These are phyloP conservation scores for Rosa multiflora DNA, from an alignment of 306 rosid genomes.

Conservation along the genomic window DNA sequence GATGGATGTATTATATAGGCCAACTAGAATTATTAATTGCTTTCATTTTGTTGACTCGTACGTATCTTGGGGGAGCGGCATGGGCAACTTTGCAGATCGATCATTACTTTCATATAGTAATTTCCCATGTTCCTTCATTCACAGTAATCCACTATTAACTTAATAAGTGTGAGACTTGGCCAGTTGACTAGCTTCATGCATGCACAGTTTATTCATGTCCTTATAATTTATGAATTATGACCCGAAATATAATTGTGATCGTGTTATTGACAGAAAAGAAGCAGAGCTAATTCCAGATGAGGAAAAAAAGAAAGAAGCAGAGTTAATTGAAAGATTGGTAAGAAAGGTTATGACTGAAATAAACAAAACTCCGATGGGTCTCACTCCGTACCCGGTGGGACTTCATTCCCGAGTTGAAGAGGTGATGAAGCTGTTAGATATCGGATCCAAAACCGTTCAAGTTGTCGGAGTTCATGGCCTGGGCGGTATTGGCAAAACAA, in stretches of 20 bases:
- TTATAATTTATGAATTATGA: not conserved
- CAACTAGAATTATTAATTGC: too few species aligned
- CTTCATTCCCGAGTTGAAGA: constrained; percentile 41
- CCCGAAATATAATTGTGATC: not conserved
- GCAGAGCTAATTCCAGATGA: constrained; percentile 16
- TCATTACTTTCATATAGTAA: not conserved
- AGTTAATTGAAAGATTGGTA: constrained; percentile 29
- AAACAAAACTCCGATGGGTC: constrained; percentile 38
- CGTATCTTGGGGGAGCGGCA: too few species aligned
- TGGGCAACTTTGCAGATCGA: too few species aligned
- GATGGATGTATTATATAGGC: too few species aligned
- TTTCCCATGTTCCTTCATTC: not conserved
- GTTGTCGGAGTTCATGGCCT: constrained; percentile 49
- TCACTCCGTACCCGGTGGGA: constrained; percentile 44
- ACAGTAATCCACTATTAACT: not conserved
- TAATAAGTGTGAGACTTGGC: not conserved
- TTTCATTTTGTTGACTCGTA: too few species aligned
- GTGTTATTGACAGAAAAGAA: constrained; percentile 24
- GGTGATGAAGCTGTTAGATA: constrained; percentile 21
- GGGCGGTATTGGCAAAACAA: constrained; percentile 65
- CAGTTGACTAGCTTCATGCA: not conserved
- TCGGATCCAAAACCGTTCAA: constrained; percentile 36
- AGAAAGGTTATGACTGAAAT: constrained; percentile 34
- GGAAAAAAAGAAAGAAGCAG: not conserved
- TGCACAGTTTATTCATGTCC: not conserved